A percentile compares a stretch with the other conserved stretches of the same genome.
Evolutionary conservation across 805 yeast genomes (phyloP).

Genomic region (Cyberlindnera samutprakarnensis): DNA sequence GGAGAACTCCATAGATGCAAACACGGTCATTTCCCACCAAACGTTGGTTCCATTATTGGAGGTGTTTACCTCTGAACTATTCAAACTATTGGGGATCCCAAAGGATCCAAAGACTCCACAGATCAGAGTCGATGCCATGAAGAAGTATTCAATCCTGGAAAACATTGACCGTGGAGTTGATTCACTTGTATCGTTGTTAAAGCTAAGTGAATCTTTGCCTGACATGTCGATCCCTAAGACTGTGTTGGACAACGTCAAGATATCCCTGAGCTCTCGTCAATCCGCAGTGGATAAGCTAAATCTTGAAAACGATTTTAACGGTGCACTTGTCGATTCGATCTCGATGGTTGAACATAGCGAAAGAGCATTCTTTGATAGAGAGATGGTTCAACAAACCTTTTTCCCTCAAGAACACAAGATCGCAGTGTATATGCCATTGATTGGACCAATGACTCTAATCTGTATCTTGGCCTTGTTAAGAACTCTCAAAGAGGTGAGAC

Average conservation of each 20-base stretch:
- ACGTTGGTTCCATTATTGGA: conserved; percentile 55
- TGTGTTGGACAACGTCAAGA: conserved; percentile 50
- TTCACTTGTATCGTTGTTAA: conserved; percentile 65
- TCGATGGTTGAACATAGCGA: conserved; percentile 29
- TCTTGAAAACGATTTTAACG: conserved; percentile 27
- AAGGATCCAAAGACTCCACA: conserved; percentile 46
- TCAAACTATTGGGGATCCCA: conserved; percentile 67
- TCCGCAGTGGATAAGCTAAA: conserved; percentile 23
- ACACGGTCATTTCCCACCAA: conserved; percentile 27
- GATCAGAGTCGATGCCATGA: conserved; percentile 58
- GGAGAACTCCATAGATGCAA: conserved; percentile 19
- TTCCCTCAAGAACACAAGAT: conserved; percentile 94
- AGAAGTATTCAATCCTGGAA: conserved; percentile 48
- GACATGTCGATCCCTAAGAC: conserved; percentile 79
- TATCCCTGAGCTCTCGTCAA: conserved; percentile 36
- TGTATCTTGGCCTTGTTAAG: conserved; percentile 43
- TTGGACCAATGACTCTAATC: conserved; percentile 81
- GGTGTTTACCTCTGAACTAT: conserved; percentile 66
- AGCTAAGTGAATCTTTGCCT: conserved; percentile 59
- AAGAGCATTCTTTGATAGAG: conserved; percentile 84
- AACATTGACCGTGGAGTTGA: conserved; percentile 58
- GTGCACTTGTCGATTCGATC: conserved; percentile 55
- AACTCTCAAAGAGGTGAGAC: conserved; percentile 30
- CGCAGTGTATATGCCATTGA: conserved; percentile 85
- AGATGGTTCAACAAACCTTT: conserved; percentile 91